phyloP scores from a whole-genome alignment of 306 rosid genomes.

The Spatholobus suberectus region DNA sequence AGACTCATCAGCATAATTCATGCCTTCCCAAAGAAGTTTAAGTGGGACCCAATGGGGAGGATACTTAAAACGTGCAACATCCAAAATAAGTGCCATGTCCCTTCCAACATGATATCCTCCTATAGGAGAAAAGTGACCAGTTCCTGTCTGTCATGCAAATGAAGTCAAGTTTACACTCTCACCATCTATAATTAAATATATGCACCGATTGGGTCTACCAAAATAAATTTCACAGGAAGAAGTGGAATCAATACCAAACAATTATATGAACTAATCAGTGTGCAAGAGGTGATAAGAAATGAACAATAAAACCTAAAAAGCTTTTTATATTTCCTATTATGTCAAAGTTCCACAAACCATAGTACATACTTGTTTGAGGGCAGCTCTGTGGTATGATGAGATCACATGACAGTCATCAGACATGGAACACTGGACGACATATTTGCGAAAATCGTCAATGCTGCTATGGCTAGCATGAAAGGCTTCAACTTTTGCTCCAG shows the following conservation, averaged over 20 bases:
- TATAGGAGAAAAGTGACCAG: slow-evolving; percentile 96
- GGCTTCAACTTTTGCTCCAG: slow-evolving; percentile 97
- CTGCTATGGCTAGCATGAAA: slow-evolving; percentile 68
- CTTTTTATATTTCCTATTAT: neutral
- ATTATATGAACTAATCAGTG: neutral
- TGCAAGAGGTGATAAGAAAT: neutral
- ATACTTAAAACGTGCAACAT: slow-evolving; percentile 95
- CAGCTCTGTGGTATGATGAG: slow-evolving; percentile 81
- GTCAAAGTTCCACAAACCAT: slow-evolving; percentile 9
- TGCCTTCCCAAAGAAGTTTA: slow-evolving; percentile 86
- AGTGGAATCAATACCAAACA: neutral
- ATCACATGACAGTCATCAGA: slow-evolving; percentile 85
- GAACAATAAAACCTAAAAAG: neutral
- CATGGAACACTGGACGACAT: slow-evolving; percentile 64
- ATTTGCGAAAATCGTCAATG: slow-evolving; percentile 72
- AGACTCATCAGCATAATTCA: slow-evolving; percentile 67
- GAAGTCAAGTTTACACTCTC: slow-evolving; percentile 13
- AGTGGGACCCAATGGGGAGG: slow-evolving; percentile 99
- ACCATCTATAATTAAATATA: slow-evolving; percentile 6
- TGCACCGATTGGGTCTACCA: neutral
- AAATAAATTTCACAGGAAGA: slow-evolving; percentile 5
- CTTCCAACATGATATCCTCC: slow-evolving; percentile 87
- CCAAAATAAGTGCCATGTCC: slow-evolving; percentile 92
- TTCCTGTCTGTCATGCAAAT: slow-evolving; percentile 72
- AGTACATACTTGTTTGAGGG: slow-evolving; percentile 74